Conservation (phyloP, 441 rosid genomes). For the Omphalea diandra region DNA sequence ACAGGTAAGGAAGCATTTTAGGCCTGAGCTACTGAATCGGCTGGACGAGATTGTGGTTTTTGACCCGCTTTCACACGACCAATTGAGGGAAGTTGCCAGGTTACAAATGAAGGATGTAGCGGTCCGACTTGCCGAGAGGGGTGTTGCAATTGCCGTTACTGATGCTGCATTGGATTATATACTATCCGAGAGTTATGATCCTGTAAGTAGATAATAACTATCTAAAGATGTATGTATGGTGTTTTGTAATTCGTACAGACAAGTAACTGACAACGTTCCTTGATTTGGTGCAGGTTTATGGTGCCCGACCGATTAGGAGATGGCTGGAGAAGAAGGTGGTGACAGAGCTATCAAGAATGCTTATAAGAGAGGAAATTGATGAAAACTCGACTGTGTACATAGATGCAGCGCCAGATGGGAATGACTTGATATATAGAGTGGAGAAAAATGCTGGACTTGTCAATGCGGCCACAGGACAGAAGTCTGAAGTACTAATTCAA, state of each 20-base stretch:
- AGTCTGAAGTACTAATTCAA: conserved; percentile 66
- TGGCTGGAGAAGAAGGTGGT: conserved; percentile 93
- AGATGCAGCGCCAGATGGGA: conserved; percentile 43
- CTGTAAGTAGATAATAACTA: conserved; percentile 44
- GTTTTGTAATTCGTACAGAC: rapidly evolving
- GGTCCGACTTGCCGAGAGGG: conserved; percentile 73
- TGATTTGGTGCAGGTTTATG: conserved; percentile 63
- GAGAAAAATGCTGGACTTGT: conserved; percentile 77
- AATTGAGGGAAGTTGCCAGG: conserved; percentile 68
- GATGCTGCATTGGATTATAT: conserved; percentile 80
- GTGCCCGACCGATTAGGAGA: conserved; percentile 86
- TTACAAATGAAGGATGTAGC: conserved; percentile 91
- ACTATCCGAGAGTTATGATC: conserved; percentile 69
- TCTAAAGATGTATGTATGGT: too few species aligned
- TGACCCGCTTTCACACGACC: conserved; percentile 87
- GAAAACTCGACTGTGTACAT: conserved; percentile 77
- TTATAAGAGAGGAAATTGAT: conserved; percentile 69
- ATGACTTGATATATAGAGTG: conserved; percentile 49
- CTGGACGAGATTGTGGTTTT: conserved; percentile 85
- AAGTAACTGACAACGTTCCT: background rate
- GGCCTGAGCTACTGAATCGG: conserved; percentile 83
- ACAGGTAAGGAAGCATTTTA: conserved; percentile 74
- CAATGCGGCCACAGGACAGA: conserved; percentile 63
- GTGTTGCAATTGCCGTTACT: conserved; percentile 70
- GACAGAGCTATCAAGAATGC: conserved; percentile 77